These are phyloP conservation scores for Neonectria hederae DNA, from an alignment of 2,329 filamentous ascomycete species.

Conservation along the genomic window DNA sequence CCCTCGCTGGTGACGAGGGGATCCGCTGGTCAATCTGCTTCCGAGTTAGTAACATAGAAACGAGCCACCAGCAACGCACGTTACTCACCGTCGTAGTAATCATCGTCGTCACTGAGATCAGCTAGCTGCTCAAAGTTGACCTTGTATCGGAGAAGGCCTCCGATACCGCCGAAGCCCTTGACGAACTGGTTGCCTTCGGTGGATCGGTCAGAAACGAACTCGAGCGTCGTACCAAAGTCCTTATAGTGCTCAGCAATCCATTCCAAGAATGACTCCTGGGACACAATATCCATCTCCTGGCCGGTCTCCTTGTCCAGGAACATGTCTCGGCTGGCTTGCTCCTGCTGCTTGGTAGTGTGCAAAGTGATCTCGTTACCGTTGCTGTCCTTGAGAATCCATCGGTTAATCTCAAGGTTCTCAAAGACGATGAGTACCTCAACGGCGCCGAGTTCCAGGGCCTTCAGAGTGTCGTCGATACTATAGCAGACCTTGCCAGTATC, in stretches of 20 bases:
- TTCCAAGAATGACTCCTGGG: slow-evolving; percentile 94
- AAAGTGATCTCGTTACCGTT: slow-evolving; percentile 77
- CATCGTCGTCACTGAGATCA: slow-evolving; percentile 92
- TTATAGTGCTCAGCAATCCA: slow-evolving; percentile 99
- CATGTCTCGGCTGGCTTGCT: slow-evolving; percentile 76
- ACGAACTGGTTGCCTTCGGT: slow-evolving; percentile 99
- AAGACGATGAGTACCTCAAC: slow-evolving; percentile 95
- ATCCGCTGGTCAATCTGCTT: slow-evolving; percentile 85
- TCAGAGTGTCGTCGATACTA: slow-evolving; percentile 96
- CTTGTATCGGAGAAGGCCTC: slow-evolving; percentile 97
- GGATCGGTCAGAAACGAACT: slow-evolving; percentile 97
- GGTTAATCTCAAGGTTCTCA: slow-evolving; percentile 94
- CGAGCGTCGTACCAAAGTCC: slow-evolving; percentile 93
- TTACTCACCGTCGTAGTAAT: slow-evolving; percentile 79
- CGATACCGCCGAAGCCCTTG: slow-evolving; percentile 98
- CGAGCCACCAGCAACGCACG: neutral
- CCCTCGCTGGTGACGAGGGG: slow-evolving; percentile 90
- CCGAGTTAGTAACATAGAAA: slow-evolving; percentile 16
- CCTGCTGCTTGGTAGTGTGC: slow-evolving; percentile 84
- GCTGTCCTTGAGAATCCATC: slow-evolving; percentile 87
- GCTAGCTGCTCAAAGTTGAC: slow-evolving; percentile 99
- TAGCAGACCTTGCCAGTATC: slow-evolving; percentile 98
- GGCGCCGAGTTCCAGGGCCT: slow-evolving; percentile 94
- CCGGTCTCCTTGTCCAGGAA: slow-evolving; percentile 97
- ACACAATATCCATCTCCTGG: slow-evolving; percentile 94